Evolutionary conservation across 139 green algal species (phyloP), one percentile per base, ranked within the genome.

Genomic region (Coelastrella sp.): DNA sequence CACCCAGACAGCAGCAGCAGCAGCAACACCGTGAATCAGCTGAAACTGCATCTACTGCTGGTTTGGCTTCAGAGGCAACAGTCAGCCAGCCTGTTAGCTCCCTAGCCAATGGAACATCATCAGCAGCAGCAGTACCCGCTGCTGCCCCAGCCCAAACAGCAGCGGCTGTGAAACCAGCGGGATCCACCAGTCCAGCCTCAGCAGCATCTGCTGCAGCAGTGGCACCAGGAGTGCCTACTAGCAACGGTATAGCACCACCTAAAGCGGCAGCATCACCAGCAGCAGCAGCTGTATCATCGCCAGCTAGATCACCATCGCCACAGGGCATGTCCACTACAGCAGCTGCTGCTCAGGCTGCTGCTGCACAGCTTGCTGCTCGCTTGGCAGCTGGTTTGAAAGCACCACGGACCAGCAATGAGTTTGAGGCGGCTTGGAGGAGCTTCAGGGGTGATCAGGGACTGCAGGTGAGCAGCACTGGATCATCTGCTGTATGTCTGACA

Each of bases 381-480:
- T 22, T 84, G 14, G 83, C 60, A 22, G 32, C 32, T 5, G 57
- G 17, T 6, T 19, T 90, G 60, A 85, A 65, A 59, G 83, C 90
- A 0, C 92, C 93, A 54, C 92, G 74, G 16, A 93, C 81, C 16
- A 94, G 93, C 80, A 89, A 80, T 8, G 95, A 98, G 32, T 98
- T 98, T 90, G 96, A 98, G 76, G 86, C 91, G 11, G 83, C 89
- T 0, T 98, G 96, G 96, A 93, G 93, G 60, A 87, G 81, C 14
- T 79, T 96, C 16, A 92, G 78, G 10, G 93, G 92, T 14, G 89
- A 97, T 60, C 10, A 19, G 8, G 57, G 64, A 47, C 84, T 61
- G n/a, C 95, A 98, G 91, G 91, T 90, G 85, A 20, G 71, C 5
- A 14, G 20, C 10, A 59, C 8, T 47, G 32, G 32, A 14, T 68